phyloP scores from a whole-genome alignment of 495 filamentous ascomycete genomes.

The Penicillium atrosanguineum region DNA sequence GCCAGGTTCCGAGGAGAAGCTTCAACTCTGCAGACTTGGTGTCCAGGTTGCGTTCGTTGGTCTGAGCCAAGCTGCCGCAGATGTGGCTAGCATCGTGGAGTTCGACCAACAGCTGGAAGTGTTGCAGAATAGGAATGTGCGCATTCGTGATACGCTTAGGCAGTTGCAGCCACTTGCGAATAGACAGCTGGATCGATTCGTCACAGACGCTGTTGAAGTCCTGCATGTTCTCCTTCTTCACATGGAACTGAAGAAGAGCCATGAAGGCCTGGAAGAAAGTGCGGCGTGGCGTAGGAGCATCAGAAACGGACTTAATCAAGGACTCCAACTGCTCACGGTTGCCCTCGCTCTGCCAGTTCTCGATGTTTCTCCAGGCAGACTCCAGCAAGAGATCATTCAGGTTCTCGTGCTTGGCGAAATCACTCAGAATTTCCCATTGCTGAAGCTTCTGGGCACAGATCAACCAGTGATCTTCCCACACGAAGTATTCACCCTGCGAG shows the following conservation, averaged over 20 bases:
- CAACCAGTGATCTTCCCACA: conserved; percentile 99
- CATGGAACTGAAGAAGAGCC: conserved; percentile 87
- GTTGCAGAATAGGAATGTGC: conserved; percentile 91
- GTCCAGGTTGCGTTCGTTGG: conserved; percentile 82
- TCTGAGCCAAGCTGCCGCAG: conserved; percentile 80
- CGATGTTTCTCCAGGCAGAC: conserved; percentile 88
- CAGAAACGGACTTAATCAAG: conserved; percentile 92
- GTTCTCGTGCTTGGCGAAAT: conserved; percentile 99
- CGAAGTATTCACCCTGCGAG: conserved; percentile 94
- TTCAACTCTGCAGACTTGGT: conserved; percentile 95
- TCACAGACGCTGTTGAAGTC: conserved; percentile 91
- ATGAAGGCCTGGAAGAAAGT: conserved; percentile 98
- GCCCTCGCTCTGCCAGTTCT: conserved; percentile 83
- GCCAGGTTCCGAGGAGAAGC: conserved; percentile 88
- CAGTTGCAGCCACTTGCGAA: conserved; percentile 97
- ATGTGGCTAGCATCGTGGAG: conserved; percentile 97
- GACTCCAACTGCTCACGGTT: conserved; percentile 86
- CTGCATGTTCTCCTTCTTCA: conserved; percentile 72
- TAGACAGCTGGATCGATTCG: conserved; percentile 92
- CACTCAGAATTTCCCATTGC: conserved; percentile 95
- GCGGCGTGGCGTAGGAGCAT: conserved; percentile 89
- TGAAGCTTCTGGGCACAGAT: conserved; percentile 96
- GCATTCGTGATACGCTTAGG: conserved; percentile 91
- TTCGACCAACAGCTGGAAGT: conserved; percentile 98
- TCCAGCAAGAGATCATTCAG: conserved; percentile 96